Percentiles rank a stretch among this genome's conserved stretches.
These are phyloP conservation scores for Basidiobolus meristosporus DNA, from an alignment of 371 early-diverging fungal genomes.

Conservation along the genomic window DNA sequence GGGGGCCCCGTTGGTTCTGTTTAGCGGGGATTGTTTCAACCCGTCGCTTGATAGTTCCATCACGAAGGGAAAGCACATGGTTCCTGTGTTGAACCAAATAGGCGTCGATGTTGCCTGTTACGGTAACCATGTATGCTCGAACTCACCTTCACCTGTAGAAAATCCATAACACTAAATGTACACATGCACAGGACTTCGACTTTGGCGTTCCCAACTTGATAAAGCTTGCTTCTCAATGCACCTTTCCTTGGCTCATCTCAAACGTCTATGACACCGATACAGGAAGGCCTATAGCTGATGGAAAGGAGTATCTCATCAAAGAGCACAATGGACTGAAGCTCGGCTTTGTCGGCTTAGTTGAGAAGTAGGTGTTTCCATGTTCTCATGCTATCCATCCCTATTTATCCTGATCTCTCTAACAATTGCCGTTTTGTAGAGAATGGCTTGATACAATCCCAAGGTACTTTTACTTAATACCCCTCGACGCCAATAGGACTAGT, in stretches of 20 bases:
- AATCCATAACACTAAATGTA: not conserved
- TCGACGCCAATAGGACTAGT: too few relatives aligned
- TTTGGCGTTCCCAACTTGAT: slow-evolving; percentile 30
- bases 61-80: slow-evolving; percentile 36
- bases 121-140: slow-evolving; percentile 25
- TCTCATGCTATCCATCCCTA: not conserved
- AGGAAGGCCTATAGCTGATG: slow-evolving; percentile 8
- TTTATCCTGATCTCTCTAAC: not conserved
- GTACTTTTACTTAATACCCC: too few relatives aligned
- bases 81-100: slow-evolving; percentile 18
- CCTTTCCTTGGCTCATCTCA: slow-evolving; percentile 41
- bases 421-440: too few relatives aligned
- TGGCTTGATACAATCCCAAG: too few relatives aligned
- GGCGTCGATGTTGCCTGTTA: slow-evolving; percentile 25
- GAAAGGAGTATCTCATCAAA: slow-evolving; percentile 12
- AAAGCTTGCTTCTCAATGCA: slow-evolving; percentile 13
- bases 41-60: slow-evolving; percentile 35
- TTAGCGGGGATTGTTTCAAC: slow-evolving; percentile 39
- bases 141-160: not conserved
- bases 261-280: slow-evolving; percentile 22
- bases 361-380: slow-evolving; percentile 13
- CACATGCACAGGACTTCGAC: slow-evolving; percentile 23
- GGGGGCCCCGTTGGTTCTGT: slow-evolving; percentile 26
- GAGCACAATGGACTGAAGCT: slow-evolving; percentile 18
- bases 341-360: slow-evolving; percentile 36